phyloP scores from a whole-genome alignment of 495 filamentous ascomycete species.

The Thermochaetoides thermophila region DNA sequence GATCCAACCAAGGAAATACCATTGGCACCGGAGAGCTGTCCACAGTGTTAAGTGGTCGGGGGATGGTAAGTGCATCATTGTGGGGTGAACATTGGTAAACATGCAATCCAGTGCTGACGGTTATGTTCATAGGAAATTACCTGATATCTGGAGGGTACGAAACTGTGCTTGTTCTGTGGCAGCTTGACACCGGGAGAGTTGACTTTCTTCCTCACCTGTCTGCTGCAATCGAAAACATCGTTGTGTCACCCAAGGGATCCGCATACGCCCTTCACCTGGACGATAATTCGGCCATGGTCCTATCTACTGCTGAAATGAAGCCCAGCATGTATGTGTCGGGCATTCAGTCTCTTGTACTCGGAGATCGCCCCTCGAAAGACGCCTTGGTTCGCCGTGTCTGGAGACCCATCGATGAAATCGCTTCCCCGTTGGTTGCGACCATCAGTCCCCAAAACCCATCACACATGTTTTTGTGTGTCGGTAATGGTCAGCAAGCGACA shows the following conservation, averaged over 20 bases:
- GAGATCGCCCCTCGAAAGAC: conserved; percentile 26
- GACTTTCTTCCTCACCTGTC: conserved; percentile 80
- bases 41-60: conserved; percentile 70
- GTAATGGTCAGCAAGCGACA: conserved; percentile 30
- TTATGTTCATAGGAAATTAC: conserved; percentile 98
- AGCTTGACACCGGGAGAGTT: conserved; percentile 68
- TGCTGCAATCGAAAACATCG: conserved; percentile 65
- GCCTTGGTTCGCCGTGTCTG: conserved; percentile 25
- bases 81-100: not conserved
- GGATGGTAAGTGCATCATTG: conserved; percentile 53
- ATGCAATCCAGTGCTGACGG: conserved; percentile 2
- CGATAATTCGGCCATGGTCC: conserved; percentile 76
- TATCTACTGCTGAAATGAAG: conserved; percentile 75
- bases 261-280: conserved; percentile 72
- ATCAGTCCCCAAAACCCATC: conserved; percentile 25
- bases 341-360: conserved; percentile 48
- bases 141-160: conserved; percentile 84
- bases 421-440: conserved; percentile 18
- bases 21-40: conserved; percentile 84
- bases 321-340: conserved; percentile 70
- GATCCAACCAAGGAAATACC: conserved; percentile 44
- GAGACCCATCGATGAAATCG: conserved; percentile 18
- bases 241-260: conserved; percentile 62
- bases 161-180: conserved; percentile 88
- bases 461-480: conserved; percentile 31